Base-by-base conservation (phyloP, 2,329 filamentous ascomycete genomes). In the Aspergillus pseudoterreus region DNA sequence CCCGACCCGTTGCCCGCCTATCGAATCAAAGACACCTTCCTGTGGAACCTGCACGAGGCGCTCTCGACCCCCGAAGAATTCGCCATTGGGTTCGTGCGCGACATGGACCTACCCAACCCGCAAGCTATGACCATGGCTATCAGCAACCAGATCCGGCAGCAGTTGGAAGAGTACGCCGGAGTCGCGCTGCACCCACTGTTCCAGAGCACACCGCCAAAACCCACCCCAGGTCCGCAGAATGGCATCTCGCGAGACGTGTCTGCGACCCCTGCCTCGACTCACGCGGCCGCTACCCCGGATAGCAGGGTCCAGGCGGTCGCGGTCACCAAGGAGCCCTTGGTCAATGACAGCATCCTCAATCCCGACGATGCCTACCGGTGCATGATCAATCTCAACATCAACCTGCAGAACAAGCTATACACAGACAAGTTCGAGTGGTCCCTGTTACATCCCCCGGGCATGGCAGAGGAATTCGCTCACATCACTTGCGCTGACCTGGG, bases 361-460 rank as follows among this genome's bases (percentile, higher is more conserved):
- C 91, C 90, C 4, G 92, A 96, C 66, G 92, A 97, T 70, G 92
- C 90, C 2, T 96, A 97, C 71, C 85, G 94, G 45, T 97, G 94
- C 68, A 87, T 97, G 62, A 86, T 99, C 60, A 89, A 84, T 42
- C 78, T 99, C 42, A 96, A 88, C 67, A 88, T 99, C 64, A 96
- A 96, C 65, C 80, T 97, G 19, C 86, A 91, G 48, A 95, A 95
- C 50, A 86, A 88, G 61, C 81, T 97, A 11, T 97, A 96, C 71
- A 95, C 90, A 3, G 94, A 99, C 78, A 96, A 92, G 66, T 97
- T 99, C 58, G 92, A 97, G 69, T 97, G 92, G 92, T 97, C 92
- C 4, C 77, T 99, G 17, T 78, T 96, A 15, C 92, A 97, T 64
- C 91, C 92, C 2, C 88, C 91, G 1, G 92, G 92, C 19, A 91